Percentiles rank a stretch among this genome's conserved stretches.
Evolutionary conservation across 2,329 filamentous ascomycete species (phyloP).

Genomic region (Plectosphaerella plurivora): DNA sequence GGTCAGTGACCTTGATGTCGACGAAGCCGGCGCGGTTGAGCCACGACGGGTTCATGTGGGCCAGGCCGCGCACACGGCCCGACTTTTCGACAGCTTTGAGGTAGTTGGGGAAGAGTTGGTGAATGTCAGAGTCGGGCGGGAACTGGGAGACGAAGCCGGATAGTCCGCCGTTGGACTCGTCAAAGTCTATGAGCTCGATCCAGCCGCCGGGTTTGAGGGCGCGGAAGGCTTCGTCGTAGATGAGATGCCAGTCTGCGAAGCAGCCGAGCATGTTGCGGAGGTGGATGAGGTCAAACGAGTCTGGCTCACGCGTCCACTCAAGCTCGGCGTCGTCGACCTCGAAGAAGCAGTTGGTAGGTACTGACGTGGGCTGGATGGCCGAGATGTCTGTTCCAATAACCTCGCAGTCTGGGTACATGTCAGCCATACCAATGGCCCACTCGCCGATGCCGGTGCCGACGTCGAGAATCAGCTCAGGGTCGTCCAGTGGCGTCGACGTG

Average conservation of each 20-base stretch:
- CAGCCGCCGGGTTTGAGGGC: constrained; percentile 54
- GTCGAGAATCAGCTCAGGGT: constrained; percentile 43
- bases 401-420: constrained; percentile 47
- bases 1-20: constrained; percentile 42
- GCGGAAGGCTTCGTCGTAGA: constrained; percentile 48
- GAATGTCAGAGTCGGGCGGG: constrained; percentile 38
- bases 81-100: constrained; percentile 36
- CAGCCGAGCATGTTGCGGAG: constrained; percentile 51
- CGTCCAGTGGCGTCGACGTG: constrained; percentile 35
- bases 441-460: constrained; percentile 55
- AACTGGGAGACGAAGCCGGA: constrained; percentile 34
- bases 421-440: constrained; percentile 48
- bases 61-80: constrained; percentile 38
- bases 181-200: constrained; percentile 52
- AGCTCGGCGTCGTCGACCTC: constrained; percentile 55
- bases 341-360: constrained; percentile 56
- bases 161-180: constrained; percentile 28
- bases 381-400: constrained; percentile 56
- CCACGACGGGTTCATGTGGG: constrained; percentile 39
- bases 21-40: constrained; percentile 46
- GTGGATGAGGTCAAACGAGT: constrained; percentile 54
- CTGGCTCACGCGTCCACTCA: constrained; percentile 49
- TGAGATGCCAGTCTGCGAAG: constrained; percentile 50
- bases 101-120: constrained; percentile 34
- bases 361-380: constrained; percentile 51